These are phyloP conservation scores for Prunus davidiana DNA, from an alignment of 306 rosid genomes.

Conservation along the genomic window DNA sequence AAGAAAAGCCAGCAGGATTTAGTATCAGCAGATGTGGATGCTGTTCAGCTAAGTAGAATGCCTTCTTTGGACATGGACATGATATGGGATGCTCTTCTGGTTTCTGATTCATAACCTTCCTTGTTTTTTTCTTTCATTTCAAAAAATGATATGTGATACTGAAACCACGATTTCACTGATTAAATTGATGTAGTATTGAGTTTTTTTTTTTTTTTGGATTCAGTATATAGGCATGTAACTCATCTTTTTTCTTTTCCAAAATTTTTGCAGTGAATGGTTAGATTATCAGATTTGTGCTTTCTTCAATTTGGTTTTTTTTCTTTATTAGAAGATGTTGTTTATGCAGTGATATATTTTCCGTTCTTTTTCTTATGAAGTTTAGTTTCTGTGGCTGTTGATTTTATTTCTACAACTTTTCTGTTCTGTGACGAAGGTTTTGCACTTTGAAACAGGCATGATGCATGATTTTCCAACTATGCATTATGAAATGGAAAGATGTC, in stretches of 20 bases:
- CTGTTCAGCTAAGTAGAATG: slow-evolving; percentile 85
- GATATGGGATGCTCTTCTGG: slow-evolving; percentile 87
- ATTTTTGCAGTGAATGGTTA: neutral
- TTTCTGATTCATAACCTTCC: slow-evolving; percentile 49
- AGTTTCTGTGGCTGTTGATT: neutral
- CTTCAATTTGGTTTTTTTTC: neutral
- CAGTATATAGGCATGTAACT: neutral
- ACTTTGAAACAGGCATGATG: neutral
- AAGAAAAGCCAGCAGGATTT: slow-evolving; percentile 47
- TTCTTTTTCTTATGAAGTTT: neutral
- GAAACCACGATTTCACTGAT: neutral
- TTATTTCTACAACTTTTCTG: neutral
- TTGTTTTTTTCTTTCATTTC: neutral
- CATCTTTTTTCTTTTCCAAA: neutral
- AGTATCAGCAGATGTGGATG: slow-evolving; percentile 47
- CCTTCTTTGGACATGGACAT: slow-evolving; percentile 94
- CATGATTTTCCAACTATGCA: neutral
- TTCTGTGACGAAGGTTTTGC: slow-evolving; percentile 2
- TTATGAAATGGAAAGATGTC: neutral
- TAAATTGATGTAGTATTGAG: neutral
- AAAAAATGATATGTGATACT: neutral
- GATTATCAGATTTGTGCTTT: neutral
- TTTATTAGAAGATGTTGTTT: neutral
- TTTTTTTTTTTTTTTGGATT: neutral
- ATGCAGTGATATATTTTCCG: neutral